Percentiles rank a stretch among this genome's conserved stretches.
phyloP scores from a whole-genome alignment of 1,284 basidiomycete species.

The Microbotryomycetes sp. region DNA sequence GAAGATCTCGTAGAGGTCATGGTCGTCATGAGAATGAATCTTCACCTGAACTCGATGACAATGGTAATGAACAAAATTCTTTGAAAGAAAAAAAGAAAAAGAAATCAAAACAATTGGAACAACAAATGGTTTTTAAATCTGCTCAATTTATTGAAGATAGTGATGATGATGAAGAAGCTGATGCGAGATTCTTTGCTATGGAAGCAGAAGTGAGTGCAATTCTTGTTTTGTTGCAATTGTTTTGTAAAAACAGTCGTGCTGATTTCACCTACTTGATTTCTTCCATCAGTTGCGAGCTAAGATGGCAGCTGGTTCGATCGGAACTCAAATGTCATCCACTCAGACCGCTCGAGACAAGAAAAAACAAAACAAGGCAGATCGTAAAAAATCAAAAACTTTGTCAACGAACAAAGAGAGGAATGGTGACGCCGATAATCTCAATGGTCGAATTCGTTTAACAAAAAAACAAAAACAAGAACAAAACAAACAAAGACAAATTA shows the following conservation, averaged over 20 bases:
- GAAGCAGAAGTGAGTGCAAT: constrained; percentile 57
- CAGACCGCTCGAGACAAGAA: no score
- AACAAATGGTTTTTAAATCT: constrained; percentile 70
- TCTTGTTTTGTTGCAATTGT: no score
- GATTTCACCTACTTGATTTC: constrained; percentile 39
- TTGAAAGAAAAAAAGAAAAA: constrained; percentile 48
- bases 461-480: constrained; percentile 11
- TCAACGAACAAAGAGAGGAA: not conserved
- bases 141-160: constrained; percentile 84
- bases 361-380: not conserved
- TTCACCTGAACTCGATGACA: constrained; percentile 46
- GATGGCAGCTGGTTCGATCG: constrained; percentile 15
- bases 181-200: constrained; percentile 61
- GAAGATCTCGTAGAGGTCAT: constrained; percentile 7
- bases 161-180: constrained; percentile 56
- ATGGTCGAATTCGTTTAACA: constrained; percentile 4
- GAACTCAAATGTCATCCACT: not conserved
- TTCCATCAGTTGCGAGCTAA: constrained; percentile 16
- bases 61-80: constrained; percentile 38
- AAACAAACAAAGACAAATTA: not conserved
- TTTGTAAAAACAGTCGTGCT: constrained; percentile 42
- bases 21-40: constrained; percentile 49
- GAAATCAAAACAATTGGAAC: constrained; percentile 45
- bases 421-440: not conserved
- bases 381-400: not conserved